Conservation (phyloP, 805 yeast genomes). For the Kluyveromyces siamensis region DNA sequence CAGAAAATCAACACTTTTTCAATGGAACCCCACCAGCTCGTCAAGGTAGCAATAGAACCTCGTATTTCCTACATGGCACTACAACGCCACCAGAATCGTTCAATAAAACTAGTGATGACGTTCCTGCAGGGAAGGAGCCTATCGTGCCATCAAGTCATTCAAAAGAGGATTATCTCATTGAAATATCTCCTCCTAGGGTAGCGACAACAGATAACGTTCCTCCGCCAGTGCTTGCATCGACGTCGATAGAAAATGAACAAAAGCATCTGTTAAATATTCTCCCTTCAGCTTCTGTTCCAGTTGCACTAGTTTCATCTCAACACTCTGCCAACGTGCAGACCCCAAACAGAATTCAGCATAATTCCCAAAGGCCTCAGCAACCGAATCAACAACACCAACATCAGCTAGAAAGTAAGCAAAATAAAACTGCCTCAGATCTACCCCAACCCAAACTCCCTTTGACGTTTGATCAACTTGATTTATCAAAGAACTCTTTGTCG, state of each 20-base stretch:
- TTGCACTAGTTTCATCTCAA: background rate
- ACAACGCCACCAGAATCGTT: background rate
- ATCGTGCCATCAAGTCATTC: background rate
- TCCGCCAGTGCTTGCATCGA: background rate
- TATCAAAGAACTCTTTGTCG: constrained; percentile 5
- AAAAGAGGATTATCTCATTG: background rate
- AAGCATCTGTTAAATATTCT: background rate
- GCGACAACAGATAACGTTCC: background rate
- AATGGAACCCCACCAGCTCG: constrained; percentile 2
- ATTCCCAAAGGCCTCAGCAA: background rate
- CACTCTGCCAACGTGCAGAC: background rate
- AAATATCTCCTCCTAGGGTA: background rate
- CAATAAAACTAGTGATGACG: background rate
- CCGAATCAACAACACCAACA: constrained; percentile 4
- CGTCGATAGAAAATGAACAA: background rate
- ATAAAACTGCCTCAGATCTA: constrained; percentile 1
- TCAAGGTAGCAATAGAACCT: background rate
- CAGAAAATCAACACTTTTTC: background rate
- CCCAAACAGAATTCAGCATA: background rate
- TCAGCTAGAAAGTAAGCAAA: background rate
- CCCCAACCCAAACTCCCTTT: constrained; percentile 4
- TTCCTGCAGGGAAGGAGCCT: background rate
- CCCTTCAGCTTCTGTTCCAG: background rate
- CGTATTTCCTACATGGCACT: background rate
- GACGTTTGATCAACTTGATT: constrained; percentile 6